Evolutionary conservation across 805 yeast species (phyloP).

Genomic region (Schwanniomyces occidentalis): DNA sequence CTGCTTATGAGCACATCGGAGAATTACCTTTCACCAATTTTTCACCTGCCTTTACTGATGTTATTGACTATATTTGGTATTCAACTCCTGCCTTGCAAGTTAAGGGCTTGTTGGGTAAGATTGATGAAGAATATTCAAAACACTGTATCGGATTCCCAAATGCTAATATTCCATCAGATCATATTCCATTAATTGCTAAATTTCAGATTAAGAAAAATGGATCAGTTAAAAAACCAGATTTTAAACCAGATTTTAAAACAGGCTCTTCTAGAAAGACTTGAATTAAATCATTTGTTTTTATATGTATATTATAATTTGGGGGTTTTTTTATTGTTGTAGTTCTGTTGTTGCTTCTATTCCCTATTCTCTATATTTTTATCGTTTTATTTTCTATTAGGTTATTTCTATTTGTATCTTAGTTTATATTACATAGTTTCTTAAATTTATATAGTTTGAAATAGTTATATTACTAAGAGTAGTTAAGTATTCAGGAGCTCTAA

Average conservation of each 20-base stretch:
- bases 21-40: conserved; percentile 94
- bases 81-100: conserved; percentile 79
- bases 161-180: conserved; percentile 92
- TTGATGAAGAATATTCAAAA: conserved; percentile 74
- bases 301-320: conserved; percentile 9
- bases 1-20: conserved; percentile 81
- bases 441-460: no score
- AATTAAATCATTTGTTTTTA: conserved; percentile 1
- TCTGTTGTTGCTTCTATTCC: background rate
- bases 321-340: background rate
- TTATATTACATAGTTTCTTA: no score
- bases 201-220: conserved; percentile 64
- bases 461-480: no score
- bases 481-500: no score
- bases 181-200: conserved; percentile 80
- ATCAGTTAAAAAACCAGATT: conserved; percentile 33
- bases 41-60: conserved; percentile 90
- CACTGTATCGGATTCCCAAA: conserved; percentile 91
- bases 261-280: conserved; percentile 44
- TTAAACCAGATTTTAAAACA: conserved; percentile 45
- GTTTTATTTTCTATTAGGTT: background rate
- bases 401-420: no score
- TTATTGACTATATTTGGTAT: conserved; percentile 95
- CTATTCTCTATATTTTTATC: background rate
- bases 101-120: conserved; percentile 80